These are phyloP conservation scores for Xylaria sp. DNA, from an alignment of 495 filamentous ascomycete species.

Conservation along the genomic window DNA sequence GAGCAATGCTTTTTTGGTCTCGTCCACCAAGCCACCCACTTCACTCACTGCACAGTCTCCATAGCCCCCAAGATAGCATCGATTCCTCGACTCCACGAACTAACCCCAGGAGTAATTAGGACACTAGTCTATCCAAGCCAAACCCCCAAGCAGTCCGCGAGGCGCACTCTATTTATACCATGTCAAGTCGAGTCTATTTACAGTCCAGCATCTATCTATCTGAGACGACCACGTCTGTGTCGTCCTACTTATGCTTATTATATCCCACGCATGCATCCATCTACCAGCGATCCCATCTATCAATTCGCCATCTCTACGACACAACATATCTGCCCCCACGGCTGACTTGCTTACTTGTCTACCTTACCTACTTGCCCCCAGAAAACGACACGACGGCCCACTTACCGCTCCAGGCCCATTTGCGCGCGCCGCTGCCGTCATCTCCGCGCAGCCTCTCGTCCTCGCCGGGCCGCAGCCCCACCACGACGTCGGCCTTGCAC, in stretches of 20 bases:
- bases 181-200: background rate
- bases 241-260: background rate
- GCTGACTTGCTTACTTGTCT: too few relatives aligned
- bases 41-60: background rate
- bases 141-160: background rate
- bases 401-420: constrained; percentile 98
- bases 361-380: constrained; percentile 45
- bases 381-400: constrained; percentile 95
- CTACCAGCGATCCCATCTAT: background rate
- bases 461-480: constrained; percentile 78
- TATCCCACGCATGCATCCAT: background rate
- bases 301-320: background rate
- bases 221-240: background rate
- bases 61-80: background rate
- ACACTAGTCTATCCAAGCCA: background rate
- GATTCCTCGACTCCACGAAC: background rate
- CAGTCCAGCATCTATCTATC: background rate
- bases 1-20: too few relatives aligned
- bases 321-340: background rate
- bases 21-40: background rate
- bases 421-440: constrained; percentile 72
- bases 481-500: constrained; percentile 94
- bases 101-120: background rate
- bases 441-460: constrained; percentile 83
- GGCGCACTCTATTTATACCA: constrained; percentile 9